Percentiles rank a stretch among this genome's conserved stretches.
Evolutionary conservation across 306 rosid species (phyloP).

Genomic region (Malus orientalis): DNA sequence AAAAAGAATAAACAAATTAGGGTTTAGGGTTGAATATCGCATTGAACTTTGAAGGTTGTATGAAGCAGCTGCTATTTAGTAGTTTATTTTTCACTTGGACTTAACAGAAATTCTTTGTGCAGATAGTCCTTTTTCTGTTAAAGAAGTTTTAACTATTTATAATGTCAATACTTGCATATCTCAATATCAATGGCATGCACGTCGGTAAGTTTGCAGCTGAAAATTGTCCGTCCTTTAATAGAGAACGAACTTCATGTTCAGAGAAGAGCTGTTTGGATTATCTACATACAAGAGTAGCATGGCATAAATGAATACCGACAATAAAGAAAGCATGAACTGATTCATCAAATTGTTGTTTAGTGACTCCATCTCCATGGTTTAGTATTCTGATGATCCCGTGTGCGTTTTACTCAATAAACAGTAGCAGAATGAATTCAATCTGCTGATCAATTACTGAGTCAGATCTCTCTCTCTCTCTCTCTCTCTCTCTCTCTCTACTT

Average conservation of each 20-base stretch:
- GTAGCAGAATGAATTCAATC: background rate
- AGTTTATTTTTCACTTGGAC: too few species aligned
- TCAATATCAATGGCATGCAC: background rate
- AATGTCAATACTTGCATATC: too few species aligned
- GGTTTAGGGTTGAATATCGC: background rate
- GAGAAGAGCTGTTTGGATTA: background rate
- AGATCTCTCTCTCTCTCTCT: background rate
- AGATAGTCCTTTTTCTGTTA: too few species aligned
- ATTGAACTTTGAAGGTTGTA: background rate
- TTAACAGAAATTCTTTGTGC: too few species aligned
- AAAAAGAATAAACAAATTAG: background rate
- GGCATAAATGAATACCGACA: background rate
- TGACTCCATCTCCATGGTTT: background rate
- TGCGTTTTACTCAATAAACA: background rate
- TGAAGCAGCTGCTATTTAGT: background rate
- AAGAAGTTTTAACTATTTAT: too few species aligned
- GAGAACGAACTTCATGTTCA: background rate
- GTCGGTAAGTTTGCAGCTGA: too few species aligned
- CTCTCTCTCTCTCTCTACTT: background rate
- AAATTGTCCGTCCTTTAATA: background rate
- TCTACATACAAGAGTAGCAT: background rate
- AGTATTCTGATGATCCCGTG: background rate
- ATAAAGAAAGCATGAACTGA: background rate
- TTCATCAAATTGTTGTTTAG: background rate
- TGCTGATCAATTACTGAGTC: background rate